These are phyloP conservation scores for Nemania diffusa DNA, from an alignment of 2,329 filamentous ascomycete genomes.

Conservation along the genomic window DNA sequence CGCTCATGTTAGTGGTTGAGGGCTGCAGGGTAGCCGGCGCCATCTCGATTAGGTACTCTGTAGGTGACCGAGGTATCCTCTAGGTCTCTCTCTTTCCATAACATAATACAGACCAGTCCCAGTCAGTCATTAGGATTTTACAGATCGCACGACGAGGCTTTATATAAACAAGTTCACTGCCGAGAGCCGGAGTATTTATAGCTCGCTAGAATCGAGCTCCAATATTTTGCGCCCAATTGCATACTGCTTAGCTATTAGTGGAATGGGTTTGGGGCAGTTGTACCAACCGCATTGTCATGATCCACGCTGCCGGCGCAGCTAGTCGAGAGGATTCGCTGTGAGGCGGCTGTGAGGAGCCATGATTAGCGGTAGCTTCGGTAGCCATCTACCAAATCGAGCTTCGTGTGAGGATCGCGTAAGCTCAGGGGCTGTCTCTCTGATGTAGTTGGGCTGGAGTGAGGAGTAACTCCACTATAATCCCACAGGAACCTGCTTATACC, in stretches of 20 bases:
- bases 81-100: background rate
- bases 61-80: background rate
- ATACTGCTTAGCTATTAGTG: conserved; percentile 17
- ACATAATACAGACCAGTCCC: background rate
- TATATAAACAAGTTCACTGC: background rate
- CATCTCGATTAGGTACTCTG: conserved; percentile 38
- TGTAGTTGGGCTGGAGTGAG: conserved; percentile 8
- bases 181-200: conserved; percentile 32
- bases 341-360: too few species aligned
- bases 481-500: background rate
- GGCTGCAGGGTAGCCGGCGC: conserved; percentile 40
- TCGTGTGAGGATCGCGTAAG: conserved; percentile 20
- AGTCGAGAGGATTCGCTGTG: background rate
- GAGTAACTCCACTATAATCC: conserved; percentile 16
- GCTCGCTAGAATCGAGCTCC: conserved; percentile 20
- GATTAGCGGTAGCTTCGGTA: conserved; percentile 8
- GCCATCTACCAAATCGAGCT: background rate
- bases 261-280: conserved; percentile 1
- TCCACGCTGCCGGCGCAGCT: conserved; percentile 19
- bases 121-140: background rate
- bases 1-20: conserved; percentile 37
- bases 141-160: background rate
- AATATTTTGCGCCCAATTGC: conserved; percentile 14
- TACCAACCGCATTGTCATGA: background rate
- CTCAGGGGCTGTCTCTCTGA: conserved; percentile 2